These are phyloP conservation scores for Solanum hybrid DNA, from an alignment of 305 asterid genomes.

Conservation along the genomic window DNA sequence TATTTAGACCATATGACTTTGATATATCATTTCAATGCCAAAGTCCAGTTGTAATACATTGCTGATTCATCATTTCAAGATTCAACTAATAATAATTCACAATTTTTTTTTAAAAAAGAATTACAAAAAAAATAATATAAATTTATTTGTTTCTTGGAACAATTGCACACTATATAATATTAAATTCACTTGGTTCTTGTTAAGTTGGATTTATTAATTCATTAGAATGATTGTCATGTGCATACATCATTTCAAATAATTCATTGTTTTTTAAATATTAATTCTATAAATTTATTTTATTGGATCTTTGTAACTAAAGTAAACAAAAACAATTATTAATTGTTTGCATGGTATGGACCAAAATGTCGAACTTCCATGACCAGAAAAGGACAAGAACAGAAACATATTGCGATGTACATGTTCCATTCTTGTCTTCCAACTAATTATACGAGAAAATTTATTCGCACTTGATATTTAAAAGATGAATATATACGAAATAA, in stretches of 20 bases:
- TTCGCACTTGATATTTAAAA: neutral
- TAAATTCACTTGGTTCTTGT: neutral
- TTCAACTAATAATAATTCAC: conserved; percentile 1
- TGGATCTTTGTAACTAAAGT: conserved; percentile 3
- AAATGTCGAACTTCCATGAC: neutral
- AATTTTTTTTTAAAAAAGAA: neutral
- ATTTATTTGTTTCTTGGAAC: neutral
- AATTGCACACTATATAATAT: neutral
- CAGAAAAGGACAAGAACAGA: neutral
- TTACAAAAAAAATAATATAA: neutral
- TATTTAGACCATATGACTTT: conserved; percentile 53
- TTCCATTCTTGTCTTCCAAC: neutral
- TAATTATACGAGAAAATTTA: neutral
- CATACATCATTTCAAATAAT: conserved; percentile 23
- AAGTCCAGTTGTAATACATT: neutral
- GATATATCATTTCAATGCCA: conserved; percentile 22
- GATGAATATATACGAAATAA: neutral
- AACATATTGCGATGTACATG: conserved; percentile 2
- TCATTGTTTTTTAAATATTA: neutral
- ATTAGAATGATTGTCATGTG: conserved; percentile 34
- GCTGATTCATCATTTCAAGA: neutral
- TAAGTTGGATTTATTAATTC: conserved; percentile 5
- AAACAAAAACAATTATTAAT: neutral
- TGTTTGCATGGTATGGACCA: neutral
- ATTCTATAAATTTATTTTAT: conserved; percentile 4